Evolutionary conservation across 257 asterid genomes (phyloP), one percentile per base, ranked within the genome.

Genomic region (Przewalskia tangutica): DNA sequence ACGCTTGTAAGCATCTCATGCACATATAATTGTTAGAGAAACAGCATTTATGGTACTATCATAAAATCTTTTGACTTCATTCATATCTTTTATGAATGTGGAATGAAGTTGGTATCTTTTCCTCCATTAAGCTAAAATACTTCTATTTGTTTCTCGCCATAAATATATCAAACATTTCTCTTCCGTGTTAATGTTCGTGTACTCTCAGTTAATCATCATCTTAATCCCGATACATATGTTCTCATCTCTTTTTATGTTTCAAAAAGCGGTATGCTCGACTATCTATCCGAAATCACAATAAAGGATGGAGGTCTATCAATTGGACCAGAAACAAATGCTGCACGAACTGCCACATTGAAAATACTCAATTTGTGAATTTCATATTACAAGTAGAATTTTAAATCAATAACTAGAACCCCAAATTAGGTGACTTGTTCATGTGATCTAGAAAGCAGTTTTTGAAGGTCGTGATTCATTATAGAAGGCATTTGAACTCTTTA

Each of bases 1-100:
- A 93, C 97, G 13, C 92, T 91, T 63, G 99, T 95, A 90, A 91
- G 97, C 90, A 84, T 50, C 11, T 51, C 80, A 51, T 83, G 42
- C 62, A 75, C 46, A 13, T 75, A 46, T 59, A 75, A 23, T 50
- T 75, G 13, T 50, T 75, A 51, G 23, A 50, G 80, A 75, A 75
- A 3, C 80, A 48, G 42, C 62, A 75, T 13, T 50, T 7, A 23
- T 48, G 44, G 23, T 14, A 16, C 60, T 13, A 27, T 48, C 60
- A 48, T 48, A 48, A 48, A 20, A 13, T 27, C 44, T 73, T 12
- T 73, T 73, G 79, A 7, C 55, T 73, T 73, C 79, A 73, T 27
- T 73, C 60, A 48, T 73, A 20, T 73, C 42, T 40, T 23, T 73
- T 3, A 23, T 12, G 60, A 73, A 73, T 13, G 20, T 73, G 60